Conservation (phyloP, 2,329 filamentous ascomycete genomes). For the Colletotrichum higginsianum region DNA sequence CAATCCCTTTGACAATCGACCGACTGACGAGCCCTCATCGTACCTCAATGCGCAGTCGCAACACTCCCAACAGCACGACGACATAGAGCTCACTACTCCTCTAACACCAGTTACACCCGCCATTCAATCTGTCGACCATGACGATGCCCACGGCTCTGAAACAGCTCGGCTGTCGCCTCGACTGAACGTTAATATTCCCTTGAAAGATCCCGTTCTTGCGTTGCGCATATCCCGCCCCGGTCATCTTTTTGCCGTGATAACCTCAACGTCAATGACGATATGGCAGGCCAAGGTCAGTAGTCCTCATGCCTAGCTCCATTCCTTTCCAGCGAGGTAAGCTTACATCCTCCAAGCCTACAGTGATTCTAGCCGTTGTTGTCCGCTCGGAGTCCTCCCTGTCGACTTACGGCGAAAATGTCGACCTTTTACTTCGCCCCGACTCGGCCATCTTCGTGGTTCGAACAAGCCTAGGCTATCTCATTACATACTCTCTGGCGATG, state of each 20-base stretch:
- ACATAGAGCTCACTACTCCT: constrained; percentile 54
- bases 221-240: constrained; percentile 84
- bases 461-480: constrained; percentile 87
- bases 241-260: constrained; percentile 89
- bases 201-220: constrained; percentile 78
- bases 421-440: constrained; percentile 90
- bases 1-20: constrained; percentile 49
- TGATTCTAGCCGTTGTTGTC: constrained; percentile 86
- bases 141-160: constrained; percentile 56
- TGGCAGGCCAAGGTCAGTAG: constrained; percentile 93
- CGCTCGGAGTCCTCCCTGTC: constrained; percentile 85
- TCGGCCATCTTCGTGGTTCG: constrained; percentile 93
- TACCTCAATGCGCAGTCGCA: constrained; percentile 45
- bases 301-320: constrained; percentile 27
- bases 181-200: constrained; percentile 55
- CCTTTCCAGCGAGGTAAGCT: constrained; percentile 28
- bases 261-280: constrained; percentile 86
- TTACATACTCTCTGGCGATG: constrained; percentile 92
- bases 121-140: constrained; percentile 72
- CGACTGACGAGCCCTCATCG: constrained; percentile 49
- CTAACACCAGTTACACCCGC: constrained; percentile 69
- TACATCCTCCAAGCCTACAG: constrained; percentile 76
- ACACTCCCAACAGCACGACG: constrained; percentile 52
- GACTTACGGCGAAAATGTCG: constrained; percentile 87
- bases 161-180: constrained; percentile 47